These are phyloP conservation scores for Ophiocordyceps camponoti-leonardi DNA, from an alignment of 2,329 filamentous ascomycete genomes.

Conservation along the genomic window DNA sequence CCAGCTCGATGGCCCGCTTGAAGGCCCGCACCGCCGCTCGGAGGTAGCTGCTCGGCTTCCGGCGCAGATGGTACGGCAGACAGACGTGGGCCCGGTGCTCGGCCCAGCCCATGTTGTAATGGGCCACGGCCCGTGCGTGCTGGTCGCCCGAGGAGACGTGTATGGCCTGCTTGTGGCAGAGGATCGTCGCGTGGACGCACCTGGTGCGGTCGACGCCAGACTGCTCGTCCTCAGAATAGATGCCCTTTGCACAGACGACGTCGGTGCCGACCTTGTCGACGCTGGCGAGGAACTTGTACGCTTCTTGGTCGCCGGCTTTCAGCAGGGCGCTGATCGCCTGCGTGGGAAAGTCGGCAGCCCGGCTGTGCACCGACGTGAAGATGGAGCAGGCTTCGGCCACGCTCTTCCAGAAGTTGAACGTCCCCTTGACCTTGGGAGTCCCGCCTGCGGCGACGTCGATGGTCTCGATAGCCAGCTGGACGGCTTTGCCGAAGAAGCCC, in stretches of 20 bases:
- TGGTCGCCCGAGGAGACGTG: conserved; percentile 53
- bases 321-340: conserved; percentile 42
- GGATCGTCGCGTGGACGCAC: conserved; percentile 54
- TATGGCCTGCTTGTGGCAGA: conserved; percentile 79
- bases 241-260: conserved; percentile 24
- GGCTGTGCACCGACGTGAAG: conserved; percentile 63
- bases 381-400: conserved; percentile 77
- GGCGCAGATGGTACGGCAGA: conserved; percentile 32
- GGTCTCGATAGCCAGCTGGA: conserved; percentile 50
- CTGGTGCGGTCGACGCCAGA: conserved; percentile 33
- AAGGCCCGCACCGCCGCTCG: conserved; percentile 78
- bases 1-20: conserved; percentile 88
- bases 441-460: conserved; percentile 51
- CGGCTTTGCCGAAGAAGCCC: conserved; percentile 72
- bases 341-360: conserved; percentile 43
- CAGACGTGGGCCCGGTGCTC: conserved; percentile 68
- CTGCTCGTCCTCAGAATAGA: conserved; percentile 28
- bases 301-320: conserved; percentile 28
- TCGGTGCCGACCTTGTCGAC: conserved; percentile 44
- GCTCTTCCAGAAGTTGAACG: conserved; percentile 93
- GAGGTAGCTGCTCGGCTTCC: conserved; percentile 49
- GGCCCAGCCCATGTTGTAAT: conserved; percentile 93
- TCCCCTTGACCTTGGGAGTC: conserved; percentile 44
- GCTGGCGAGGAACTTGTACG: conserved; percentile 46
- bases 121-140: conserved; percentile 86